Evolutionary conservation across 345 rosid species (phyloP).

Genomic region (Sonneratia caseolaris): DNA sequence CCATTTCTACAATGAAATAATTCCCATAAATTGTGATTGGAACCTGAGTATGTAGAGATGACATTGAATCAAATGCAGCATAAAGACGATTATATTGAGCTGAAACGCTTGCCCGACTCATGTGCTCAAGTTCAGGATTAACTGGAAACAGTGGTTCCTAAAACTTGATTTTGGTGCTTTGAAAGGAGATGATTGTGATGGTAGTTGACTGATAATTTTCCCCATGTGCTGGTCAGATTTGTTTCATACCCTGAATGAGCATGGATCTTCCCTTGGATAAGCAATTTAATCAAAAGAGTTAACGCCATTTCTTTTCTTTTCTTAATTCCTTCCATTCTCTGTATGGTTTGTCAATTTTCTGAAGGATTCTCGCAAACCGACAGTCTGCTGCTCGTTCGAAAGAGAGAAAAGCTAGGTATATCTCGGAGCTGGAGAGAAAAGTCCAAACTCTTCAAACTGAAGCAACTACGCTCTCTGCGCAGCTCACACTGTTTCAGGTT

Average conservation of each 20-base stretch:
- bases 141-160: not conserved
- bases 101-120: not conserved
- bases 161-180: not conserved
- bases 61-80: no score
- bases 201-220: not conserved
- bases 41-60: not conserved
- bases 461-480: constrained; percentile 74
- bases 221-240: not conserved
- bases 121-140: not conserved
- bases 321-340: not conserved
- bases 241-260: not conserved
- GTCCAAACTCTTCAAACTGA: constrained; percentile 82
- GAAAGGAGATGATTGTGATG: not conserved
- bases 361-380: constrained; percentile 78
- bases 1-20: not conserved
- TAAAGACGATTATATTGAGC: no score
- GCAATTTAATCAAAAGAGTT: not conserved
- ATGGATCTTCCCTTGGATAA: not conserved
- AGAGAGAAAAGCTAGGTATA: constrained; percentile 71
- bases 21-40: not conserved
- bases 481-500: constrained; percentile 72
- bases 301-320: not conserved
- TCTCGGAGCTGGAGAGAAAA: constrained; percentile 69
- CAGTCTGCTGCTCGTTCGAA: constrained; percentile 84
- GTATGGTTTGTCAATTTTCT: not conserved